Conservation (phyloP, 1,139 yeast species). For the Geotrichum candidum region DNA sequence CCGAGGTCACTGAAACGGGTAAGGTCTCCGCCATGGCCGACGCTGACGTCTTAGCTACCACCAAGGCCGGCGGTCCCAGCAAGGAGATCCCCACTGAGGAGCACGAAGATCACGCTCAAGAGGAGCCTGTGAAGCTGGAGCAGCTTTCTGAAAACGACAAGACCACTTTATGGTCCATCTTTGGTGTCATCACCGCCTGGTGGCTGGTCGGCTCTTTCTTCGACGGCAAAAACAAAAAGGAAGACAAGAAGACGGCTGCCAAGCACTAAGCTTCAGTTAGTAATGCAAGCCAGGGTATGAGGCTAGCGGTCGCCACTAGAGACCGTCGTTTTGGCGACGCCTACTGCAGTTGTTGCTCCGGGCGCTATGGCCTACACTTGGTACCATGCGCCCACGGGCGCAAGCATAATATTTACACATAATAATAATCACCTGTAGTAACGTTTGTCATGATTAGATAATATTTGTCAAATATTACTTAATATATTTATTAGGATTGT, state of each 20-base stretch:
- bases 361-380: background rate
- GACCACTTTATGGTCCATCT: slow-evolving; percentile 29
- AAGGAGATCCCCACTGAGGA: slow-evolving; percentile 20
- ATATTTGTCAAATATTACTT: background rate
- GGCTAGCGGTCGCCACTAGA: background rate
- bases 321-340: background rate
- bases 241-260: background rate
- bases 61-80: slow-evolving; percentile 10
- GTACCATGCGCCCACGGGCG: background rate
- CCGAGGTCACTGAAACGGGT: slow-evolving; percentile 21
- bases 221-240: slow-evolving; percentile 4
- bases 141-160: slow-evolving; percentile 29
- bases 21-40: slow-evolving; percentile 20
- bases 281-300: background rate
- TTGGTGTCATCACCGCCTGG: slow-evolving; percentile 34
- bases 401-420: background rate
- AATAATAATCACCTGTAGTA: background rate
- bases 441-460: background rate
- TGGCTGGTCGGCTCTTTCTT: slow-evolving; percentile 29
- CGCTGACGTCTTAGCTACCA: slow-evolving; percentile 12
- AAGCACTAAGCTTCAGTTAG: background rate
- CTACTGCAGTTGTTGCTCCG: background rate
- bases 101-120: slow-evolving; percentile 13
- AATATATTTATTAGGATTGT: background rate
- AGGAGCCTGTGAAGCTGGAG: slow-evolving; percentile 5